Conservation (phyloP, 73 alveolate species). For the Halteria grandinella region DNA sequence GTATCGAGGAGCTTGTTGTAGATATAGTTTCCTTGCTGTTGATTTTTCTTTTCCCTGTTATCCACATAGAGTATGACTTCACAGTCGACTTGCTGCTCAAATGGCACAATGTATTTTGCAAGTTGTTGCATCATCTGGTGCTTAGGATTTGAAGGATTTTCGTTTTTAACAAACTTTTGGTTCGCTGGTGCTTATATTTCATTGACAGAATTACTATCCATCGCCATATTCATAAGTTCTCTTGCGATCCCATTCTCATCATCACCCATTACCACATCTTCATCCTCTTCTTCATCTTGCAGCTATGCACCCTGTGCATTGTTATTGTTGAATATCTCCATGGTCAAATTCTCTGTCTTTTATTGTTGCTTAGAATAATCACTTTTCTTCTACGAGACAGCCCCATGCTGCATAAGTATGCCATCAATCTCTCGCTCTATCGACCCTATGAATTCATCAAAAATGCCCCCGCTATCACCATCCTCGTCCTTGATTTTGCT, state of each 20-base stretch:
- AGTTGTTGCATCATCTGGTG: too few relatives aligned
- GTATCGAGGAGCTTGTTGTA: slow-evolving; percentile 40
- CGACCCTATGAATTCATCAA: too few relatives aligned
- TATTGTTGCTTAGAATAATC: not conserved
- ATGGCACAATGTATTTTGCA: too few relatives aligned
- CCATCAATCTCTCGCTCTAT: too few relatives aligned
- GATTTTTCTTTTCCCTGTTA: slow-evolving; percentile 58
- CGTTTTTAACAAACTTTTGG: too few relatives aligned
- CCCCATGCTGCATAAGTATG: too few relatives aligned
- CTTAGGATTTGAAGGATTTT: too few relatives aligned
- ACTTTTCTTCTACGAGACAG: too few relatives aligned
- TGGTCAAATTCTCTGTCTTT: not conserved
- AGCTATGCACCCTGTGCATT: too few relatives aligned
- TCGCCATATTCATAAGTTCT: slow-evolving; percentile 9
- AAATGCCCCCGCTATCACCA: too few relatives aligned
- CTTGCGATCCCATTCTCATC: not conserved
- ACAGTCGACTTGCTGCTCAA: too few relatives aligned
- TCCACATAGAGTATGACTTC: slow-evolving; percentile 62
- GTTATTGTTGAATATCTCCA: not conserved
- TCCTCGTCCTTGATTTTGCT: too few relatives aligned
- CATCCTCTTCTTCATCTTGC: slow-evolving; percentile 22
- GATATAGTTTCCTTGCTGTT: slow-evolving; percentile 46
- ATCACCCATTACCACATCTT: slow-evolving; percentile 25
- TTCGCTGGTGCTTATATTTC: not conserved
- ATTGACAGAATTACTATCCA: not conserved